These are phyloP conservation scores for Rhynchospora breviuscula DNA, from an alignment of 176 grass and related monocot species.

Conservation along the genomic window DNA sequence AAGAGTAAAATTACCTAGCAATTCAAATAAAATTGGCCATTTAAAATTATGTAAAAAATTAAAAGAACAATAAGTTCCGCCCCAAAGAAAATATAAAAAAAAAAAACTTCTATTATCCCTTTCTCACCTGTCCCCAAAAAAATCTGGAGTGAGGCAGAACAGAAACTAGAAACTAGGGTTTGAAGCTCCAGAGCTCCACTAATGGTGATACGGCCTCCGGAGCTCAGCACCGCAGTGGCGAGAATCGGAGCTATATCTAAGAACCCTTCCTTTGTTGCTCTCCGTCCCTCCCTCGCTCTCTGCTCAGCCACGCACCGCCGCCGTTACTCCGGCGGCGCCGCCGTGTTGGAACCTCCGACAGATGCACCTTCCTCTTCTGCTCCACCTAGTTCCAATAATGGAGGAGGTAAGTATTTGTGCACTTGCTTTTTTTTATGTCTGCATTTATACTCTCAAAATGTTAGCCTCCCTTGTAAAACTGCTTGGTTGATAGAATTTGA, in stretches of 20 bases:
- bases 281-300: conserved; percentile 29
- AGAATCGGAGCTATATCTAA: conserved; percentile 45
- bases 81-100: no score
- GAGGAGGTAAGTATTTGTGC: conserved; percentile 1
- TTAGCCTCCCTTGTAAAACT: background rate
- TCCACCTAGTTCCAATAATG: conserved; percentile 15
- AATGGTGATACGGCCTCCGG: conserved; percentile 59
- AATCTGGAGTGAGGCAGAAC: background rate
- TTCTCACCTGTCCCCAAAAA: background rate
- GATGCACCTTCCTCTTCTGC: background rate
- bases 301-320: conserved; percentile 30
- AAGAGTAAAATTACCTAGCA: background rate
- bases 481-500: background rate
- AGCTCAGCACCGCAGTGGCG: conserved; percentile 44
- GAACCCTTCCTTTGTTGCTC: conserved; percentile 7
- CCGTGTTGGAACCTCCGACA: conserved; percentile 15
- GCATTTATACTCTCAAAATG: no score
- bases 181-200: background rate
- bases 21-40: background rate
- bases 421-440: background rate
- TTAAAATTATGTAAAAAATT: background rate
- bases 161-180: background rate
- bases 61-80: background rate
- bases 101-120: background rate
- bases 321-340: conserved; percentile 28